Base-by-base conservation (phyloP, 2,329 filamentous ascomycete species). In the Podosphaera fusca region DNA sequence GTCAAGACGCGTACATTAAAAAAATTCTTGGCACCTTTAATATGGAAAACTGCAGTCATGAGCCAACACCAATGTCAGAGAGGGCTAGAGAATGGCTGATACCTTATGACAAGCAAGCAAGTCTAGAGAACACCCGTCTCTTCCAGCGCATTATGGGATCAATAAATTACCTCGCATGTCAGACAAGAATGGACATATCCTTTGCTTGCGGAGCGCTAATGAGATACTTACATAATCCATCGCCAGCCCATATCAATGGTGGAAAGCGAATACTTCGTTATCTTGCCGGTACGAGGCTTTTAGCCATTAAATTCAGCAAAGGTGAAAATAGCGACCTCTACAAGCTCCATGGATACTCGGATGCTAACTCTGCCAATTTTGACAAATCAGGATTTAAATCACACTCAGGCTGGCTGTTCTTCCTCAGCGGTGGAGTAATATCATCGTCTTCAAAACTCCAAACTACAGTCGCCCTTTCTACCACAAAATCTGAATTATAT, bases 211-310 rank as follows among this genome's bases (percentile, higher is more conserved):
- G 42, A 4, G 30, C 52, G 2, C 36, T 55, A 6, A 55, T 55
- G 52, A 21, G 55, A 47, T 56, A 56, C 14, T 30, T 56, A 49
- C 55, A 56, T 30, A 56, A 56, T 56, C 55, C 55, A 34, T 56
- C 55, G 35, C 35, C 36, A 4, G 52, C 38, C n/a, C 52, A 55
- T 42, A 55, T 45, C 2, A 42, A 31, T 30, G 52, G 35, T 4
- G 52, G n/a, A 42, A 55, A 55, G n/a, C 52, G 35, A 31, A 45
- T 42, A 3, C 35, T 55, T 2, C 4, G 51, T 4, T 54, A 54
- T 9, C 33, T 40, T 31, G 33, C 51, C 2, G 51, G 35, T 2
- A 38, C 51, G 5, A 54, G 31, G n/a, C n/a, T n/a, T 21, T 21
- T 54, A 12, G 31, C 51, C 2, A 38, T 54, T 4, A 54, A 54